Percentiles rank a stretch among this genome's conserved stretches.
phyloP scores from a whole-genome alignment of 139 green algal species.

The Chlamydomonas asymmetrica region DNA sequence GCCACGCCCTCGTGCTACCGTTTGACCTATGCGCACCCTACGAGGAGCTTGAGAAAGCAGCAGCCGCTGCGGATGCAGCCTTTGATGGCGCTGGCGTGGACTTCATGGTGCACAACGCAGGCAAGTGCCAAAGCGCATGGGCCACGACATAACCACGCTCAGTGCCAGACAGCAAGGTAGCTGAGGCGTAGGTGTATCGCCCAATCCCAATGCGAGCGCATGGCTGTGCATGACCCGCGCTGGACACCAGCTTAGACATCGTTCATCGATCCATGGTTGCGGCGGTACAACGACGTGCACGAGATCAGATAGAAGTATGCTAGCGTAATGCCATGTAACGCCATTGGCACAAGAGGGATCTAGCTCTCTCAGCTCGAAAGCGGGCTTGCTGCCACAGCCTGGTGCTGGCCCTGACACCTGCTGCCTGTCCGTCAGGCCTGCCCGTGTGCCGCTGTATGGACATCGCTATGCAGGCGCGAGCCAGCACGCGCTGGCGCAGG shows the following conservation, averaged over 20 bases:
- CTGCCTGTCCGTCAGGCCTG: background rate
- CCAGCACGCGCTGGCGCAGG: slow-evolving; percentile 66
- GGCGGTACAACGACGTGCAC: no score
- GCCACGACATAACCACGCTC: background rate
- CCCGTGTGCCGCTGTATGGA: no score
- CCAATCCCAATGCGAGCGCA: no score
- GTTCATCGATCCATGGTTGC: no score
- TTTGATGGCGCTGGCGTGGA: slow-evolving; percentile 68
- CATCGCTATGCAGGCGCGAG: slow-evolving; percentile 55
- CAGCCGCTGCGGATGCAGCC: slow-evolving; percentile 38
- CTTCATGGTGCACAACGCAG: slow-evolving; percentile 76
- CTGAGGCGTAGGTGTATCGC: no score
- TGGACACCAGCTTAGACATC: no score
- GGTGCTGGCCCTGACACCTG: background rate
- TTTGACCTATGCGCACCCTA: slow-evolving; percentile 61
- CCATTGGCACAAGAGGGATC: no score
- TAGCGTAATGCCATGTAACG: no score
- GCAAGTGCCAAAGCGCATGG: slow-evolving; percentile 16
- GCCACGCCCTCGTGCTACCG: slow-evolving; percentile 58
- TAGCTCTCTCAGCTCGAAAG: no score
- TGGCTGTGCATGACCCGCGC: no score
- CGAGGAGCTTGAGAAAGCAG: slow-evolving; percentile 44
- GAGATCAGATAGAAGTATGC: no score
- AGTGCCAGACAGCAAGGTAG: background rate
- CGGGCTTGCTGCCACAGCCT: background rate